Evolutionary conservation across 495 filamentous ascomycete species (phyloP).

Genomic region (Friedmanniomyces endolithicus): DNA sequence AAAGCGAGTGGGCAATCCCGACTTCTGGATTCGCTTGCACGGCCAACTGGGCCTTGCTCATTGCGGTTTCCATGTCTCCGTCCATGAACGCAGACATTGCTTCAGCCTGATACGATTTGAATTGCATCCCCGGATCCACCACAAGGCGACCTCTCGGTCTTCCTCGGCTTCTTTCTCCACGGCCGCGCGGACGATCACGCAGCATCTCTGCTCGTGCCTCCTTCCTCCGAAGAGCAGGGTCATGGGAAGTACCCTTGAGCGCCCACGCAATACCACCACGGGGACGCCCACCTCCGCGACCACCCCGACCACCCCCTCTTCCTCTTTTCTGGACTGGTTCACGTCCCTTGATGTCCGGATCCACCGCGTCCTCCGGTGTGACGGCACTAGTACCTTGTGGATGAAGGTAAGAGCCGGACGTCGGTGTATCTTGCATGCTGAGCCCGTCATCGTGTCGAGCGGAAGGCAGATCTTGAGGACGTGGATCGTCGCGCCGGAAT

Average conservation of each 20-base stretch:
- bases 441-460: neutral
- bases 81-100: slow-evolving; percentile 24
- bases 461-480: neutral
- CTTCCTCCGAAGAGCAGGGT: neutral
- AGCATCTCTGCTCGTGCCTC: neutral
- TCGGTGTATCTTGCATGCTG: neutral
- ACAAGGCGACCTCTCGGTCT: neutral
- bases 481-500: neutral
- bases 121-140: slow-evolving; percentile 15
- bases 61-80: slow-evolving; percentile 50
- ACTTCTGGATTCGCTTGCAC: slow-evolving; percentile 77
- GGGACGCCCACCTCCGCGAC: neutral
- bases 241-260: neutral
- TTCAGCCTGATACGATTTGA: slow-evolving; percentile 10
- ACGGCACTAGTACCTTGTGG: neutral
- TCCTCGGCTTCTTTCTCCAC: neutral
- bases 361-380: neutral
- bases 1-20: slow-evolving; percentile 59
- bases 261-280: neutral
- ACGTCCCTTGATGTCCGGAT: neutral
- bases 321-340: neutral
- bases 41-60: slow-evolving; percentile 50
- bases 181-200: neutral
- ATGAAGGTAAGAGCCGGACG: neutral
- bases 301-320: neutral